These are phyloP conservation scores for Canavalia ensiformis DNA, from an alignment of 306 rosid species.

Conservation along the genomic window DNA sequence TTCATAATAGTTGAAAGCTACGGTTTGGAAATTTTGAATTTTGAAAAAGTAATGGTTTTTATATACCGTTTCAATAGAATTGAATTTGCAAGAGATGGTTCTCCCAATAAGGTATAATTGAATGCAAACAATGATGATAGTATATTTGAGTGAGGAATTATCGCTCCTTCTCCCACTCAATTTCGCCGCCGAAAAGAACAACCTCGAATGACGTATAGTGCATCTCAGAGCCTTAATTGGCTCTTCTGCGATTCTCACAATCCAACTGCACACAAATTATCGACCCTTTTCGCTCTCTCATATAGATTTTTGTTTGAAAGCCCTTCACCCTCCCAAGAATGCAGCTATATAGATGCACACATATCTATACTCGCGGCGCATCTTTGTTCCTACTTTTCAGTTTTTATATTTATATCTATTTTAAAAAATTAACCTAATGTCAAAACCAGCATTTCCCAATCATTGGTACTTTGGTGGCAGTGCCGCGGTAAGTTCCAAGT, in stretches of 20 bases:
- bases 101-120: too few species aligned
- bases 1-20: not conserved
- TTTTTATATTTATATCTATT: not conserved
- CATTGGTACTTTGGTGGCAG: constrained; percentile 32
- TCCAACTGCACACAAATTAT: not conserved
- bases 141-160: constrained; percentile 38
- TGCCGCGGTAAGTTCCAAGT: not conserved
- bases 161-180: constrained; percentile 74
- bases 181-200: constrained; percentile 52
- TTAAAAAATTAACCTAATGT: not conserved
- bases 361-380: not conserved
- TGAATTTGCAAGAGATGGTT: not conserved
- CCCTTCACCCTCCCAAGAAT: not conserved
- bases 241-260: constrained; percentile 23
- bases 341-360: not conserved
- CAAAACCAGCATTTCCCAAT: constrained; percentile 4
- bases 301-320: not conserved
- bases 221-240: constrained; percentile 62
- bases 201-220: constrained; percentile 34
- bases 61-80: not conserved
- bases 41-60: too few species aligned
- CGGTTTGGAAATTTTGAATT: not conserved
- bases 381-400: not conserved
- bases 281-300: not conserved
- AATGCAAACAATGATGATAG: not conserved